A percentile compares a stretch with the other conserved stretches of the same genome.
phyloP scores from a whole-genome alignment of 345 rosid species.

The Cardamine occulta region DNA sequence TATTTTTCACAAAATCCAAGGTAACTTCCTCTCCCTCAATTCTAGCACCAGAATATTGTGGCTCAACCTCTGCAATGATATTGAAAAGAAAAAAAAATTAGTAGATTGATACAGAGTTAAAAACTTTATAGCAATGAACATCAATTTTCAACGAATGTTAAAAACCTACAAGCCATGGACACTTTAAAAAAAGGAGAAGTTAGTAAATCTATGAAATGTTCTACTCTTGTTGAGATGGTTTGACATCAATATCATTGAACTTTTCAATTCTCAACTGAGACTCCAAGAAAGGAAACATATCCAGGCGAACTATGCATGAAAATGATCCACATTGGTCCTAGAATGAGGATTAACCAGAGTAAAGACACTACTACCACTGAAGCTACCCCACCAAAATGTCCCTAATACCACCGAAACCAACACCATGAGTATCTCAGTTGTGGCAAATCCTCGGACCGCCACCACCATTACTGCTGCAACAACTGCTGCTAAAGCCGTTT shows the following conservation, averaged over 20 bases:
- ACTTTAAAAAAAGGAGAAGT: neutral
- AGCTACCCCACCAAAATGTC: constrained; percentile 81
- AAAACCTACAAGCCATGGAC: constrained; percentile 14
- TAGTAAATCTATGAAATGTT: constrained; percentile 1
- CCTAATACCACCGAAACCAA: constrained; percentile 77
- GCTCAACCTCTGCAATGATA: constrained; percentile 83
- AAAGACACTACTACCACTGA: constrained; percentile 74
- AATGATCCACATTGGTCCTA: constrained; percentile 29
- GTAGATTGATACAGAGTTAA: neutral
- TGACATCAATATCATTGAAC: constrained; percentile 22
- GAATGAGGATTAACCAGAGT: constrained; percentile 45
- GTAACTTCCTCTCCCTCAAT: constrained; percentile 87
- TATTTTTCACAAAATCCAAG: constrained; percentile 85
- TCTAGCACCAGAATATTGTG: constrained; percentile 91
- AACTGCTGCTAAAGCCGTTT: constrained; percentile 79
- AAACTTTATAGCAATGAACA: neutral
- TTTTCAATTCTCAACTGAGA: constrained; percentile 15
- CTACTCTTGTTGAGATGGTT: constrained; percentile 14
- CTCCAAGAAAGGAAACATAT: constrained; percentile 15
- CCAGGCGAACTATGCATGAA: constrained; percentile 16
- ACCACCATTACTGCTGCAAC: constrained; percentile 77
- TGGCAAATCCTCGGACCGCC: constrained; percentile 66
- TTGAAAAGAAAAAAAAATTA: constrained; percentile 36
- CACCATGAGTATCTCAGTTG: constrained; percentile 72
- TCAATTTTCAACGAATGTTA: neutral